Conservation (phyloP, 179 eudicot species). For the Amaranthus tricolor region DNA sequence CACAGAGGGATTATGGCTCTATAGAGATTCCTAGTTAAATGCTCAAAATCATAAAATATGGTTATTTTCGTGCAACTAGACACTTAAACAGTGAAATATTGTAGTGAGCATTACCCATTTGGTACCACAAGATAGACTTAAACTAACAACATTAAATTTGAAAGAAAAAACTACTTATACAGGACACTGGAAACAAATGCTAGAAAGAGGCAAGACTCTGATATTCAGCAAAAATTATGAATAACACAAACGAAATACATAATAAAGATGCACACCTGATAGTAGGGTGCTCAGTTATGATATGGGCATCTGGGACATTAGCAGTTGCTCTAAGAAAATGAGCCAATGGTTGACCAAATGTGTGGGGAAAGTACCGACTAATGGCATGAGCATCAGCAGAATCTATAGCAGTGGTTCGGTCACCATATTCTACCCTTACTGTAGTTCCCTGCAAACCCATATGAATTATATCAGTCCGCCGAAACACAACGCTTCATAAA, state of each 20-base stretch:
- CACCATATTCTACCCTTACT: slow-evolving; percentile 88
- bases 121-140: not conserved
- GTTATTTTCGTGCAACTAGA: not conserved
- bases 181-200: not conserved
- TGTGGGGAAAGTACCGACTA: slow-evolving; percentile 71
- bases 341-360: slow-evolving; percentile 89
- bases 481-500: not conserved
- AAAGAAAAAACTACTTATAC: not conserved
- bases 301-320: slow-evolving; percentile 86
- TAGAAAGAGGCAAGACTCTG: not conserved
- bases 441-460: slow-evolving; percentile 69
- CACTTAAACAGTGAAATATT: not conserved
- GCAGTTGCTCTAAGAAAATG: slow-evolving; percentile 91
- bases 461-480: slow-evolving; percentile 6
- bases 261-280: slow-evolving; percentile 45
- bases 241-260: not conserved
- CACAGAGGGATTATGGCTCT: not conserved
- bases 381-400: slow-evolving; percentile 72
- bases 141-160: not conserved
- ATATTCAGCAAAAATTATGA: not conserved
- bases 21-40: not conserved
- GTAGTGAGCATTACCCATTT: not conserved
- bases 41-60: not conserved
- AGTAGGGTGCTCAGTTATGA: slow-evolving; percentile 80
- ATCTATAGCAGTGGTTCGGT: slow-evolving; percentile 67